Conservation (phyloP, 1,139 yeast species). For the Taphrina pruni region DNA sequence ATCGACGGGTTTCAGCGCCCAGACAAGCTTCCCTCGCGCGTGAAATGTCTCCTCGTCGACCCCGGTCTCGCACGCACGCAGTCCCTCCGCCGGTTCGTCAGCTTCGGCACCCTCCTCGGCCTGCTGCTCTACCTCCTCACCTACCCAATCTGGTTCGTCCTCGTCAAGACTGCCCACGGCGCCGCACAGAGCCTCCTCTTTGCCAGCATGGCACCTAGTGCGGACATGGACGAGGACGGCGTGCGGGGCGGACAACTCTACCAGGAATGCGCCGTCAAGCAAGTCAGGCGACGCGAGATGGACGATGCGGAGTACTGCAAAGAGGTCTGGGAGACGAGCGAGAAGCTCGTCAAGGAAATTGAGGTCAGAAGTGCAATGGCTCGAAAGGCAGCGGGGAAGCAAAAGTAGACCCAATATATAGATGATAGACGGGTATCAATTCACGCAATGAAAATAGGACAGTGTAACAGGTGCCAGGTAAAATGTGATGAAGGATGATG, state of each 20-base stretch:
- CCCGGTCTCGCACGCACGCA: conserved; percentile 93
- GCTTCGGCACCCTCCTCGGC: conserved; percentile 79
- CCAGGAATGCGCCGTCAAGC: conserved; percentile 65
- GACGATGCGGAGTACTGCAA: conserved; percentile 67
- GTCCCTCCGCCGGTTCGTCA: conserved; percentile 75
- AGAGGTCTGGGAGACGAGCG: conserved; percentile 67
- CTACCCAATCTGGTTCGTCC: conserved; percentile 82
- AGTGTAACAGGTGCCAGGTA: no score
- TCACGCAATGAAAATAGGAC: no score
- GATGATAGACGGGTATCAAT: no score
- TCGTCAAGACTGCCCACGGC: conserved; percentile 71
- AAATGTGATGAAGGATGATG: no score
- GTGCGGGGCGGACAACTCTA: conserved; percentile 73
- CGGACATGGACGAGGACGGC: conserved; percentile 50
- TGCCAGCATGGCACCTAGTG: conserved; percentile 69
- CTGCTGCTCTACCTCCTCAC: conserved; percentile 67
- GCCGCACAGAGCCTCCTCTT: conserved; percentile 82
- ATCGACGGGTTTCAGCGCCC: conserved; percentile 64
- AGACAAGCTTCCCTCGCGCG: conserved; percentile 70
- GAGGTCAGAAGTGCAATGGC: conserved; percentile 76
- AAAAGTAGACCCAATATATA: neutral
- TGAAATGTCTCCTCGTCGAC: conserved; percentile 76
- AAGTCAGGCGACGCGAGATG: conserved; percentile 68
- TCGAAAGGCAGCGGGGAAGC: conserved; percentile 55
- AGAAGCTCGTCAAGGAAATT: conserved; percentile 59